Evolutionary conservation across 2,329 filamentous ascomycete genomes (phyloP), one percentile per base, ranked within the genome.

Genomic region (Thermothelomyces thermophilus): DNA sequence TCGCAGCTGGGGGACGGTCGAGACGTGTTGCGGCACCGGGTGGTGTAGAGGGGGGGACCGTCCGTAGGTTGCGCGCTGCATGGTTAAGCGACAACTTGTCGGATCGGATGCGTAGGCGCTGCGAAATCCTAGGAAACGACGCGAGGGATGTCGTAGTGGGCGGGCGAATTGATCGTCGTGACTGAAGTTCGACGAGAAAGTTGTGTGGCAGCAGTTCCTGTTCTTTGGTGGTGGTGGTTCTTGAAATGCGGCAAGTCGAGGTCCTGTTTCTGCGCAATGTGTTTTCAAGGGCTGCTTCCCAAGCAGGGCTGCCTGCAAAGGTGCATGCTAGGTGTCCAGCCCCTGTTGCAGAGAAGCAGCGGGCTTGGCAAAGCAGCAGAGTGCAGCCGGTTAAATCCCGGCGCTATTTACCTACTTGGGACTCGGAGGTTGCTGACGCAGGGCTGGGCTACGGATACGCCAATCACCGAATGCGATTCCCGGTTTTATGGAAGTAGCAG

Each of bases 21-120:
- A 97, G 63, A 97, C 91, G 76, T 98, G 93, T 70, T 98, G 93
- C 55, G 93, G 93, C 52, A 97, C 90, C 51, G 93, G 93, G 68
- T 97, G 93, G 70, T 97, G 93, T 61, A 97, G 83, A 58, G 91
- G 90, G 66, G 90, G 91, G 65, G 90, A 95, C 64, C 90, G 87
- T 68, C 82, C 82, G 73, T 93, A 95, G 48, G 82, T 76, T 66
- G 84, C 77, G 67, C 90, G 86, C 73, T 96, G 91, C 91, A 96
- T 96, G 54, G 65, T 78, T 68, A 47, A 43, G 5, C 14, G 26
- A 9, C n/a, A n/a, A 5, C 6, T 14, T 24, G 13, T 35, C 26
- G 20, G 33, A 10, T 19, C 16, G n/a, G n/a, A 17, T n/a, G n/a
- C n/a, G n/a, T n/a, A n/a, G 2, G 7, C 8, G 19, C 8, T 33